Evolutionary conservation across 371 early-diverging fungal genomes (phyloP), one percentile per base, ranked within the genome.

Genomic region (Quaeritorhiza haematococci): DNA sequence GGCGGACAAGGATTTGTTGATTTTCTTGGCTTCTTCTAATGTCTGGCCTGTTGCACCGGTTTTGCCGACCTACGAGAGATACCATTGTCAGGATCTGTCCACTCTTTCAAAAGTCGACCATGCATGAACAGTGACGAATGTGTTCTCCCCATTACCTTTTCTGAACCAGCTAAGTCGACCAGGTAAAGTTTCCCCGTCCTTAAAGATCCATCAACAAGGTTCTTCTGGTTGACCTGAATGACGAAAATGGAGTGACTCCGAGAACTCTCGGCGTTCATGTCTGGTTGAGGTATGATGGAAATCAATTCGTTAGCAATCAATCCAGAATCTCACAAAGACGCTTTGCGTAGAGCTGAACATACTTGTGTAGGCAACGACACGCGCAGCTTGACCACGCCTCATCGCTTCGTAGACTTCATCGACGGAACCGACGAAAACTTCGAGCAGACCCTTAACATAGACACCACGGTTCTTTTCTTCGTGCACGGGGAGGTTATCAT

Each of bases 131-230:
- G n/a, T n/a, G n/a, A n/a, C n/a, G n/a, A n/a, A n/a, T n/a, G n/a
- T n/a, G n/a, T n/a, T n/a, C n/a, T n/a, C n/a, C n/a, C 5, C 10
- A 15, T 49, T 28, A 68, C 64, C 59, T 85, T 95, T 82, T 99
- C 99, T 27, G 98, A 98, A 69, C 99, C 99, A 33, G 99, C 99
- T 67, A 99, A 76, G 88, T 99, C 99, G 49, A 98, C 97, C 55
- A 99, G 79, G 62, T 87, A 93, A 41, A 99, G 81, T 60, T 91
- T 91, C 48, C 94, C 92, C 54, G 87, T 84, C 70, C 90, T 92
- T 52, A 82, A 85, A 63, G 87, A 89, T 24, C 96, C 96, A 50
- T 87, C 90, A n/a, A 78, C 70, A 43, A 91, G 64, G 70, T 96
- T 93, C 80, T 96, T 93, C 71, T 94, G 91, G 27, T 84, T 86